Evolutionary conservation across 495 filamentous ascomycete species (phyloP).

Genomic region (Lasiosphaeria hispida): DNA sequence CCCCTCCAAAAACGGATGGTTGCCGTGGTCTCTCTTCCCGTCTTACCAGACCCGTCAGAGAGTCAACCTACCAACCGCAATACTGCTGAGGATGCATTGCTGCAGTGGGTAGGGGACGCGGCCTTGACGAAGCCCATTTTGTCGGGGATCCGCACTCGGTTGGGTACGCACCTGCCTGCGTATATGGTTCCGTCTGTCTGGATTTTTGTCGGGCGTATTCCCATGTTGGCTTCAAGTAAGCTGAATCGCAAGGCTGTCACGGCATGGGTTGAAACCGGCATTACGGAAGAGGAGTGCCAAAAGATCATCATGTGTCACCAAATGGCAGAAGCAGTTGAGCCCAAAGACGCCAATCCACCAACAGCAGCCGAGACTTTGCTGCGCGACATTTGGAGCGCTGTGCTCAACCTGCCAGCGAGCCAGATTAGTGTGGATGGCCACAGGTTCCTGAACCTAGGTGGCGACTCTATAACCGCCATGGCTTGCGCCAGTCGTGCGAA

Average conservation of each 20-base stretch:
- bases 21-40: constrained; percentile 19
- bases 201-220: constrained; percentile 19
- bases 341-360: no score
- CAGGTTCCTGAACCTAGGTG: constrained; percentile 59
- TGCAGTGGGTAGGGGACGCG: no score
- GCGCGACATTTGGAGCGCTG: constrained; percentile 25
- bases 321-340: no score
- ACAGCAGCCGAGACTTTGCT: constrained; percentile 23
- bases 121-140: constrained; percentile 7
- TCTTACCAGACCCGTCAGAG: not conserved
- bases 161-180: constrained; percentile 15
- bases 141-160: constrained; percentile 6
- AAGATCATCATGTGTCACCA: constrained; percentile 14
- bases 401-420: constrained; percentile 22
- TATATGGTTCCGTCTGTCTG: constrained; percentile 55
- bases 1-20: constrained; percentile 43
- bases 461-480: constrained; percentile 67
- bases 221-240: constrained; percentile 24
- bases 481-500: constrained; percentile 29
- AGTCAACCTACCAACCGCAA: no score
- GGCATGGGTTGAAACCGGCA: constrained; percentile 21
- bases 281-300: constrained; percentile 17
- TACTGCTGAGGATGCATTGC: no score
- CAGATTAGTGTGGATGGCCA: constrained; percentile 42
- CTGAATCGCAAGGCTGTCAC: constrained; percentile 25